Base-by-base conservation (phyloP, 208 protist genomes). In the Herpetomonas tarakana region DNA sequence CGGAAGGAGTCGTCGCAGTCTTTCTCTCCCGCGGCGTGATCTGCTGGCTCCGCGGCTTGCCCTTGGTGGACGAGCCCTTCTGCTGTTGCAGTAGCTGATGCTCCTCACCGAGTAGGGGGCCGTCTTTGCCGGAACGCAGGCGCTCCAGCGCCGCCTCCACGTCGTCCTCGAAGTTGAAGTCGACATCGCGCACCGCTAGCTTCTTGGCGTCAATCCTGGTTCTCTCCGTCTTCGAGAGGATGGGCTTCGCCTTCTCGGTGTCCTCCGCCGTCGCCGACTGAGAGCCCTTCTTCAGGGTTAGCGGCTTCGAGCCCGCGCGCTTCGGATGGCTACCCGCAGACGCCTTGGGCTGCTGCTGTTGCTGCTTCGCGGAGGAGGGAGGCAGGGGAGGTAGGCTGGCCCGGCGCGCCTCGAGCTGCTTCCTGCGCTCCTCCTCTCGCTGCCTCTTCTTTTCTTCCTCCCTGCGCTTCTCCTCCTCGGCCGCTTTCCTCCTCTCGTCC, bases 111-210 rank as follows among this genome's bases (percentile, higher is more conserved):
- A 41, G 35, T 6, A 41, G 35, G 6, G 35, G 35, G 35, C 35
- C 35, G 14, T 41, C 35, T 6, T 14, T 14, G 14, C 35, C 35
- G 35, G 35, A 6, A 14, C 35, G 35, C 39, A 81, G 38, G 9
- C 25, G 7, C 6, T 30, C 52, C 39, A 90, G 57, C 30, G 59
- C 65, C 60, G 28, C 55, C 6, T 64, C 52, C 0, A 86, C 71
- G 44, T 65, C 59, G 30, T 69, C 38, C 6, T 65, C 38, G 55
- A 84, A 90, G 28, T 54, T 53, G 30, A 74, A 84, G 65, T 90
- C 83, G 18, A 90, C 64, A 52, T 60, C 24, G 11, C 50, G 30
- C 35, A 71, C 49, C 35, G 27, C 25, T 47, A 72, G 52, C 21
- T 31, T 27, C 3, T 52, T 38, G 9, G 31, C 27, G 19, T 56